Evolutionary conservation across 345 rosid species (phyloP).

Genomic region (Salix udensis): DNA sequence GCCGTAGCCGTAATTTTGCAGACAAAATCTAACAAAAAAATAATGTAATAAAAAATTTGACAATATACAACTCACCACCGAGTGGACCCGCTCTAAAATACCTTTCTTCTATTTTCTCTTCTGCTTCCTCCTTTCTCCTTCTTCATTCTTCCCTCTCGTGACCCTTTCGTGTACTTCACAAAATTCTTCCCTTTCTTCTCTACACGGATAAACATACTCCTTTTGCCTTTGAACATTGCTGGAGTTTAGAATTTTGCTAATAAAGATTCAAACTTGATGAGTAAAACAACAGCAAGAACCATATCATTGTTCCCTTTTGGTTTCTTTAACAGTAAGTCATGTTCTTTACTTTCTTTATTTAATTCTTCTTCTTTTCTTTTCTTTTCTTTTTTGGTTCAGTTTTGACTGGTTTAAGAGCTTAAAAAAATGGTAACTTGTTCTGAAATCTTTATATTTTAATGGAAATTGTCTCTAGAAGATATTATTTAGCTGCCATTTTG

Average conservation of each 20-base stretch:
- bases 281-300: background rate
- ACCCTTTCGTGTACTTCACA: background rate
- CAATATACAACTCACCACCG: background rate
- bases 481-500: conserved; percentile 13
- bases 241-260: background rate
- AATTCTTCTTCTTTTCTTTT: background rate
- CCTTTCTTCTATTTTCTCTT: background rate
- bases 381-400: background rate
- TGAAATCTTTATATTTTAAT: conserved; percentile 9
- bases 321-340: conserved; percentile 33
- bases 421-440: conserved; percentile 5
- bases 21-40: background rate
- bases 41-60: background rate
- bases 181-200: background rate
- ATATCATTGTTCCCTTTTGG: conserved; percentile 6
- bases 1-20: background rate
- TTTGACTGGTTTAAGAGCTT: background rate
- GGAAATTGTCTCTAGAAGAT: background rate
- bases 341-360: conserved; percentile 10
- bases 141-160: background rate
- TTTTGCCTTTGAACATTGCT: background rate
- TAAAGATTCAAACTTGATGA: conserved; percentile 1
- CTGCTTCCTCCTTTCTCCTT: background rate
- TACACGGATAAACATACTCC: background rate
- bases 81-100: conserved; percentile 8